Conservation (phyloP, 495 filamentous ascomycete genomes). For the Annulohypoxylon stygium region DNA sequence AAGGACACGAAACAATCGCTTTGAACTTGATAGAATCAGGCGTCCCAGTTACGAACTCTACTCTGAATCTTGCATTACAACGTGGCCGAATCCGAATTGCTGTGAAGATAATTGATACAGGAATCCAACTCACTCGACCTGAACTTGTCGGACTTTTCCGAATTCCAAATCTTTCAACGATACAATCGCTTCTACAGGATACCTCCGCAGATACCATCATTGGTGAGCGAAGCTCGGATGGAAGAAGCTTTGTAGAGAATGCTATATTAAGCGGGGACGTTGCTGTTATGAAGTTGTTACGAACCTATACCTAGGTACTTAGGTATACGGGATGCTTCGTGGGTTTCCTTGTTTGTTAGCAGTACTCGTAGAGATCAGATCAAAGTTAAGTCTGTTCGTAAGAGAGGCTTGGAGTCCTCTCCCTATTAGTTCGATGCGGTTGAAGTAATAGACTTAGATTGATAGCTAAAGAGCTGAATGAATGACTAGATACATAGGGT, state of each 20-base stretch:
- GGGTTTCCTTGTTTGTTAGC: no score
- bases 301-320: no score
- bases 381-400: no score
- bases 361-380: no score
- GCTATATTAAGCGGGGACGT: conserved; percentile 21
- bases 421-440: no score
- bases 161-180: background rate
- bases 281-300: conserved; percentile 7
- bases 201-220: background rate
- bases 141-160: conserved; percentile 3
- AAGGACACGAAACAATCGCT: conserved; percentile 4
- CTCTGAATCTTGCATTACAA: background rate
- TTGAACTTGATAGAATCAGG: conserved; percentile 1
- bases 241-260: conserved; percentile 33
- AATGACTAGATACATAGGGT: no score
- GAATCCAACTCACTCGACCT: background rate
- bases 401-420: no score
- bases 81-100: background rate
- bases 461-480: no score
- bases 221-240: background rate
- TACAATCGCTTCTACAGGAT: background rate
- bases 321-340: no score
- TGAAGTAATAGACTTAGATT: no score
- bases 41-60: background rate
- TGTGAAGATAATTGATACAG: background rate